Evolutionary conservation across 768 basidiomycete species (phyloP).

Genomic region (Trametes punicea): DNA sequence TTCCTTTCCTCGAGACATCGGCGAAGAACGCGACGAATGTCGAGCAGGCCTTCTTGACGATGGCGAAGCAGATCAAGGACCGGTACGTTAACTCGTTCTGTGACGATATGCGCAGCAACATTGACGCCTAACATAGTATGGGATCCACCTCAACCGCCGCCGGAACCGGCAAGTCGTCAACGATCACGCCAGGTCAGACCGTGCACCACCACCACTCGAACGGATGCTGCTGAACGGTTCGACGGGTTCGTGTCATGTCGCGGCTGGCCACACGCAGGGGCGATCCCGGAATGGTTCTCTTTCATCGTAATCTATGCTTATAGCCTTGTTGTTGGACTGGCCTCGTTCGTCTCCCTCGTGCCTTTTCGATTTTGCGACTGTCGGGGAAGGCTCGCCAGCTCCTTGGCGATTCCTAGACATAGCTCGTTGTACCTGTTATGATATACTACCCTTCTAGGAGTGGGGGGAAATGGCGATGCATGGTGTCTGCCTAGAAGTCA

Average conservation of each 20-base stretch:
- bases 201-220: slow-evolving; percentile 72
- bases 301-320: slow-evolving; percentile 31
- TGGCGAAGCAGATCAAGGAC: slow-evolving; percentile 96
- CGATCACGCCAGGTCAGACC: slow-evolving; percentile 80
- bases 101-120: neutral
- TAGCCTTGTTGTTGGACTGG: slow-evolving; percentile 28
- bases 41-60: slow-evolving; percentile 98
- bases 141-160: slow-evolving; percentile 75
- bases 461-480: slow-evolving; percentile 12
- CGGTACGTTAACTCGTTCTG: slow-evolving; percentile 47
- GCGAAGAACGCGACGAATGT: slow-evolving; percentile 99
- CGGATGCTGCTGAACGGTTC: slow-evolving; percentile 69
- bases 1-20: slow-evolving; percentile 98
- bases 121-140: slow-evolving; percentile 51
- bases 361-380: slow-evolving; percentile 12
- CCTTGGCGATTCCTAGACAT: slow-evolving; percentile 1
- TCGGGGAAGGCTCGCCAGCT: slow-evolving; percentile 10
- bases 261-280: slow-evolving; percentile 8
- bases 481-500: slow-evolving; percentile 7
- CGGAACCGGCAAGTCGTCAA: slow-evolving; percentile 70
- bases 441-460: slow-evolving; percentile 15
- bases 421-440: slow-evolving; percentile 18
- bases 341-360: slow-evolving; percentile 16
- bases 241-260: neutral
- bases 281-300: slow-evolving; percentile 21